Evolutionary conservation across 306 rosid genomes (phyloP).

Genomic region (Quercus berberidifolia): DNA sequence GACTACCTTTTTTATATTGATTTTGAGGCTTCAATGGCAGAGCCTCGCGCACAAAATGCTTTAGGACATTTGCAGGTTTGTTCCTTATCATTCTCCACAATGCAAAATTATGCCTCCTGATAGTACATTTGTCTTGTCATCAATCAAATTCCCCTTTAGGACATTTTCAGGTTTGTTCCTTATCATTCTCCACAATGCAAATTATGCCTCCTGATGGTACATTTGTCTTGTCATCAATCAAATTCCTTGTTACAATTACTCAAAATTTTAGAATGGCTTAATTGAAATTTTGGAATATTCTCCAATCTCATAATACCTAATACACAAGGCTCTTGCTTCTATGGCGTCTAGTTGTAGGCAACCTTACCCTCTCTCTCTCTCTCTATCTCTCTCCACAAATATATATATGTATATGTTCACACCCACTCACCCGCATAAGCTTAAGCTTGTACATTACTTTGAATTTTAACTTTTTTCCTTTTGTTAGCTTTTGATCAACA

Average conservation of each 20-base stretch:
- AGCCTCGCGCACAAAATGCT: conserved; percentile 53
- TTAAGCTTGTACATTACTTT: neutral
- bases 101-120: conserved; percentile 16
- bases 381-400: neutral
- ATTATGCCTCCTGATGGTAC: conserved; percentile 1
- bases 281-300: neutral
- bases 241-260: neutral
- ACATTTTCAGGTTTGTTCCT: conserved; percentile 43
- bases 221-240: neutral
- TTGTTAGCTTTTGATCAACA: too few species aligned
- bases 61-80: conserved; percentile 52
- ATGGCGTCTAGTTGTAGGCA: neutral
- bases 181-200: conserved; percentile 12
- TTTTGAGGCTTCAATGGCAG: conserved; percentile 59
- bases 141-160: conserved; percentile 16
- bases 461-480: neutral
- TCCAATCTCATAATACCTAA: neutral
- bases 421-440: neutral
- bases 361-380: neutral
- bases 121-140: neutral
- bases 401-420: neutral
- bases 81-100: conserved; percentile 8
- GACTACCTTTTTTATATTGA: conserved; percentile 57
- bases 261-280: neutral
- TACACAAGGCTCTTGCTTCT: too few species aligned